A percentile compares a stretch with the other conserved stretches of the same genome.
Evolutionary conservation across 2,329 filamentous ascomycete species (phyloP).

Genomic region (Ascochyta pisi): DNA sequence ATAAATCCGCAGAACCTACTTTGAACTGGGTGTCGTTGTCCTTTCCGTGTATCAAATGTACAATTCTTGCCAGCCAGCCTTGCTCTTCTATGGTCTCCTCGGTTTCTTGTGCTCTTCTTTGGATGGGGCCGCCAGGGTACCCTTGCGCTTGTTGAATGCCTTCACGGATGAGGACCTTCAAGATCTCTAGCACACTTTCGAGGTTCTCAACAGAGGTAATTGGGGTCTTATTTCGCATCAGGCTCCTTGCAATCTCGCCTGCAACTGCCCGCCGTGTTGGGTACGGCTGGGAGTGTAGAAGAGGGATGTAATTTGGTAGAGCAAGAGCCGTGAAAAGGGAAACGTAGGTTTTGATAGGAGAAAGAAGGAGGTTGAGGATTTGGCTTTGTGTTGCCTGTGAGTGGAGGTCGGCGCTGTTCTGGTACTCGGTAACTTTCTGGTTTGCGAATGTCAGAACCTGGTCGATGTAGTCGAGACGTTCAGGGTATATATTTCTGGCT

Average conservation of each 20-base stretch:
- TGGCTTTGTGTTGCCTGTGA: slow-evolving; percentile 86
- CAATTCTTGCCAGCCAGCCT: slow-evolving; percentile 91
- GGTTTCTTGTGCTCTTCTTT: slow-evolving; percentile 81
- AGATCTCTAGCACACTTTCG: slow-evolving; percentile 85
- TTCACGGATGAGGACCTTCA: slow-evolving; percentile 93
- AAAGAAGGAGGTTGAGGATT: slow-evolving; percentile 86
- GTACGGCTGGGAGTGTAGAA: slow-evolving; percentile 91
- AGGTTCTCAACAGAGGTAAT: slow-evolving; percentile 81
- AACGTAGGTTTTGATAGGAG: slow-evolving; percentile 85
- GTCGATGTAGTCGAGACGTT: slow-evolving; percentile 91
- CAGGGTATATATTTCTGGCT: slow-evolving; percentile 83
- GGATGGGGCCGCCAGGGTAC: slow-evolving; percentile 78
- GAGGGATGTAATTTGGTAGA: slow-evolving; percentile 87
- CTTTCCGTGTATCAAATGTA: slow-evolving; percentile 82
- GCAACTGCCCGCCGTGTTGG: slow-evolving; percentile 89
- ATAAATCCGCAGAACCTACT: slow-evolving; percentile 41
- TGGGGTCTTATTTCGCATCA: slow-evolving; percentile 81
- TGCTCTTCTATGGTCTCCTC: slow-evolving; percentile 98
- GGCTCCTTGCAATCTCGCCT: slow-evolving; percentile 80
- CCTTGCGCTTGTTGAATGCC: slow-evolving; percentile 81
- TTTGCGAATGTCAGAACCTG: slow-evolving; percentile 90
- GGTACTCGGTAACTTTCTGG: slow-evolving; percentile 83
- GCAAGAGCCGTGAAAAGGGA: slow-evolving; percentile 97
- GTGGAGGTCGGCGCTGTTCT: slow-evolving; percentile 94
- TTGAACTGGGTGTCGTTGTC: slow-evolving; percentile 95